A percentile compares a stretch with the other conserved stretches of the same genome.
These are phyloP conservation scores for Arxiozyma heterogenica DNA, from an alignment of 1,139 yeast genomes.

Conservation along the genomic window DNA sequence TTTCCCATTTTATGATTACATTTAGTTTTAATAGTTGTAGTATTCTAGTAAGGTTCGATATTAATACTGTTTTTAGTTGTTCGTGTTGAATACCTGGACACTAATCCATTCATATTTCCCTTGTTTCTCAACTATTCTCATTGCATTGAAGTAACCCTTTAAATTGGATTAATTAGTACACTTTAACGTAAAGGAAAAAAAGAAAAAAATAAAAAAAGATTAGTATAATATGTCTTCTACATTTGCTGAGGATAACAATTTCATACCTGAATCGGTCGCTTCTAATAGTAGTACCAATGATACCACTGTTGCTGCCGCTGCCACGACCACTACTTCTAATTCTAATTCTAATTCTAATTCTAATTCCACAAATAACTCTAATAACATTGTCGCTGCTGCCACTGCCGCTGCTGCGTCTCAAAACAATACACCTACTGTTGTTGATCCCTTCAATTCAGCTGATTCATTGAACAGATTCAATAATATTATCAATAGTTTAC, in stretches of 20 bases:
- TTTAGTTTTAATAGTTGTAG: too few species aligned
- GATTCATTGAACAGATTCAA: conserved; percentile 20
- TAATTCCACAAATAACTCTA: too few species aligned
- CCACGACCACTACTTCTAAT: neutral
- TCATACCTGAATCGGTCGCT: neutral
- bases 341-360: too few species aligned
- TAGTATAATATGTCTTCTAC: neutral
- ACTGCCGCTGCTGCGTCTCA: neutral
- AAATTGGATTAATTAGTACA: too few species aligned
- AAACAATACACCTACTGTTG: neutral
- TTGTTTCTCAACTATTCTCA: too few species aligned
- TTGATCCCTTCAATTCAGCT: neutral
- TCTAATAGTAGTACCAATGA: neutral
- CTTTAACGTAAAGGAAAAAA: neutral
- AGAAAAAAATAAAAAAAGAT: too few species aligned
- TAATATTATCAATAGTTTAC: conserved; percentile 19
- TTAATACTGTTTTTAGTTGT: too few species aligned
- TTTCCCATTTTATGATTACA: neutral
- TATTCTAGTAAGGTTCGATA: too few species aligned
- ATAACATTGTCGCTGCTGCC: neutral
- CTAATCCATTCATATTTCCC: too few species aligned
- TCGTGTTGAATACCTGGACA: too few species aligned
- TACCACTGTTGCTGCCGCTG: neutral
- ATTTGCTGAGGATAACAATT: neutral
- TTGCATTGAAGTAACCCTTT: too few species aligned